These are phyloP conservation scores for Hypoxylon rubiginosum DNA, from an alignment of 2,329 filamentous ascomycete genomes.

Conservation along the genomic window DNA sequence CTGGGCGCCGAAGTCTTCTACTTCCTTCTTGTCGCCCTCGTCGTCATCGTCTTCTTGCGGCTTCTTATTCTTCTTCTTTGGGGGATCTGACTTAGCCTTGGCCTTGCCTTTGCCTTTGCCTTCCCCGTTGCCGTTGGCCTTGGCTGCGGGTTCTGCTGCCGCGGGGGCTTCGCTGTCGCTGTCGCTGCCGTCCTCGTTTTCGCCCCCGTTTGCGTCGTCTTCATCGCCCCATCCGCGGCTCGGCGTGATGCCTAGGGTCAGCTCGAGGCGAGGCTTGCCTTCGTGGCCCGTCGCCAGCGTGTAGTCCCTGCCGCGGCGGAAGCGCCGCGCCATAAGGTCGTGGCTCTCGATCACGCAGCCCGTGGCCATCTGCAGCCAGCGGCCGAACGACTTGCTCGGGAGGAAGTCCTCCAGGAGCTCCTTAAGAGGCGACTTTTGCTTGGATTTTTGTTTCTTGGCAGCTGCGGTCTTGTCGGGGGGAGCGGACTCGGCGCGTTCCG, in stretches of 20 bases:
- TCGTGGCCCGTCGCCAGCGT: slow-evolving; percentile 90
- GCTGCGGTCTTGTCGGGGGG: slow-evolving; percentile 43
- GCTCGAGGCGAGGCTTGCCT: slow-evolving; percentile 82
- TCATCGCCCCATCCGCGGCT: slow-evolving; percentile 86
- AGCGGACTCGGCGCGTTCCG: slow-evolving; percentile 46
- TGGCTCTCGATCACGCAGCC: slow-evolving; percentile 79
- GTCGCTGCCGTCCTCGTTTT: slow-evolving; percentile 58
- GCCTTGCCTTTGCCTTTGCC: slow-evolving; percentile 51
- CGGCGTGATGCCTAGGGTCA: slow-evolving; percentile 89
- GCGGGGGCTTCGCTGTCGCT: slow-evolving; percentile 48
- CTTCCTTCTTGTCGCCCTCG: slow-evolving; percentile 26
- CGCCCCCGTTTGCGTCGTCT: slow-evolving; percentile 66
- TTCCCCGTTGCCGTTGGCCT: slow-evolving; percentile 51
- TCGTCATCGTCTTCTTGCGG: slow-evolving; percentile 49
- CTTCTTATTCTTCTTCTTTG: slow-evolving; percentile 47
- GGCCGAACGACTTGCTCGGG: slow-evolving; percentile 86
- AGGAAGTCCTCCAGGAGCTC: slow-evolving; percentile 86
- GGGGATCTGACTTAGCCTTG: slow-evolving; percentile 43
- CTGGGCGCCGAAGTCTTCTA: slow-evolving; percentile 74
- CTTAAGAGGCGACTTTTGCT: slow-evolving; percentile 70
- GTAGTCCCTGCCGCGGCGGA: slow-evolving; percentile 90
- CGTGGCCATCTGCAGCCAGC: slow-evolving; percentile 90
- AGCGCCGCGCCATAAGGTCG: slow-evolving; percentile 86
- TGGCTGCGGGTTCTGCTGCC: slow-evolving; percentile 35
- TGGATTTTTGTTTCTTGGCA: not conserved